These are phyloP conservation scores for Diaporthe citri DNA, from an alignment of 2,329 filamentous ascomycete species.

Conservation along the genomic window DNA sequence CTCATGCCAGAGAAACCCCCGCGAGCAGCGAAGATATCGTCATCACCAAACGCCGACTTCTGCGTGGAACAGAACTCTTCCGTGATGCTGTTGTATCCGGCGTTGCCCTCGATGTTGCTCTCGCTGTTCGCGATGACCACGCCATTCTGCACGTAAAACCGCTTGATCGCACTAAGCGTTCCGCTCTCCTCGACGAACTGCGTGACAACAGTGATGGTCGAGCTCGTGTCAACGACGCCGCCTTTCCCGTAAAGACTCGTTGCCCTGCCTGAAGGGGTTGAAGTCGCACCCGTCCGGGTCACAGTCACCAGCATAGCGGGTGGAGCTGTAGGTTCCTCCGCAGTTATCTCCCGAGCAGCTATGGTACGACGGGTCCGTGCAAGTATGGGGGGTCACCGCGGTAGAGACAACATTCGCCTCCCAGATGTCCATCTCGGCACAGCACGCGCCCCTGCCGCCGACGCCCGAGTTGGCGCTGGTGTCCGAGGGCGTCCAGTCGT, in stretches of 20 bases:
- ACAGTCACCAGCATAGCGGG: slow-evolving; percentile 69
- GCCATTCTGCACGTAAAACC: slow-evolving; percentile 72
- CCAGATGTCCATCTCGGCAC: slow-evolving; percentile 68
- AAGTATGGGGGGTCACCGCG: slow-evolving; percentile 71
- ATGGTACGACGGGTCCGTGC: slow-evolving; percentile 57
- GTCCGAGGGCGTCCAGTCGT: slow-evolving; percentile 60
- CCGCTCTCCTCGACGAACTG: slow-evolving; percentile 61
- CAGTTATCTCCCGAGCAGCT: slow-evolving; percentile 58
- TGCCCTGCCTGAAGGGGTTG: slow-evolving; percentile 74
- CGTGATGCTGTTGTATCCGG: slow-evolving; percentile 57
- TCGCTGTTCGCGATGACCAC: slow-evolving; percentile 64
- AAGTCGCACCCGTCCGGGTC: slow-evolving; percentile 76
- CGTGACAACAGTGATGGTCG: slow-evolving; percentile 71
- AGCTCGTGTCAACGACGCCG: slow-evolving; percentile 67
- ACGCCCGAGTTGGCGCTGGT: slow-evolving; percentile 65
- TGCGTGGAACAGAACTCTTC: slow-evolving; percentile 67
- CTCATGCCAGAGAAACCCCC: slow-evolving; percentile 68
- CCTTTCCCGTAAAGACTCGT: slow-evolving; percentile 69
- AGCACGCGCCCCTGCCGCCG: slow-evolving; percentile 65
- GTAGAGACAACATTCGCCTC: slow-evolving; percentile 72
- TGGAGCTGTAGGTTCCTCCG: slow-evolving; percentile 61
- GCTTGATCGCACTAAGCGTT: slow-evolving; percentile 63
- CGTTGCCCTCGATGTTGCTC: slow-evolving; percentile 47
- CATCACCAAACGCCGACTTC: slow-evolving; percentile 66
- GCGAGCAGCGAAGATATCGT: slow-evolving; percentile 60